Conservation (phyloP, 1,284 basidiomycete genomes). For the Malassezia cuniculi region DNA sequence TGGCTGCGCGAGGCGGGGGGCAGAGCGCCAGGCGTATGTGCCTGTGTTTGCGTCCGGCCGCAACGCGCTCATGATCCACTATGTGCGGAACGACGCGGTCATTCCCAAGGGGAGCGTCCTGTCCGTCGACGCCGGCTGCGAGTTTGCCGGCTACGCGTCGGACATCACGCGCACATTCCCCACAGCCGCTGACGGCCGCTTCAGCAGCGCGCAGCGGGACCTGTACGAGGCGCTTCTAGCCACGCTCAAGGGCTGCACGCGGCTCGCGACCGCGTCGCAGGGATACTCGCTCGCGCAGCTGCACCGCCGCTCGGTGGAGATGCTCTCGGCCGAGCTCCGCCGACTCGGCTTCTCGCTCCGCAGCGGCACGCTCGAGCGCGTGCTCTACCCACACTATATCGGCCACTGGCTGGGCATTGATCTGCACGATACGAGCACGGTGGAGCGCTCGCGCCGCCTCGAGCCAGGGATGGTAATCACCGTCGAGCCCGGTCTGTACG, state of each 20-base stretch:
- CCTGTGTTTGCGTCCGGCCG: constrained; percentile 38
- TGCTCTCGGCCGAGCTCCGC: constrained; percentile 61
- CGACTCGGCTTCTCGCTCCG: constrained; percentile 63
- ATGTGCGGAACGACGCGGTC: constrained; percentile 33
- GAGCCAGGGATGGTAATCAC: constrained; percentile 34
- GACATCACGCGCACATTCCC: constrained; percentile 95
- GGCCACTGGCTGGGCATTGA: constrained; percentile 72
- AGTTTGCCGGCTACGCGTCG: constrained; percentile 70
- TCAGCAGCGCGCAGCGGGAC: constrained; percentile 67
- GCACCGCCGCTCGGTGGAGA: constrained; percentile 61
- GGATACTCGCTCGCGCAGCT: constrained; percentile 60
- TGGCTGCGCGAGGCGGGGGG: constrained; percentile 26
- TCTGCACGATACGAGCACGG: constrained; percentile 36
- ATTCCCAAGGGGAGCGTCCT: constrained; percentile 24
- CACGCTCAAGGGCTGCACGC: constrained; percentile 59
- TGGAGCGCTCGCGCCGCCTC: constrained; percentile 26
- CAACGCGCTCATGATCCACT: constrained; percentile 37
- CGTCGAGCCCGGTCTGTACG: constrained; percentile 41
- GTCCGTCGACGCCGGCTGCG: constrained; percentile 43
- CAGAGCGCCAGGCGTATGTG: constrained; percentile 39
- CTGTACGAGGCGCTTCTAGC: constrained; percentile 73
- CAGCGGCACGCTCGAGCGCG: constrained; percentile 56
- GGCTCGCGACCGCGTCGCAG: constrained; percentile 48
- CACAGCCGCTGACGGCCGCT: constrained; percentile 48
- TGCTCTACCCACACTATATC: constrained; percentile 73